Conservation (phyloP, 202 grass and related monocot species). For the Carex arenaria region DNA sequence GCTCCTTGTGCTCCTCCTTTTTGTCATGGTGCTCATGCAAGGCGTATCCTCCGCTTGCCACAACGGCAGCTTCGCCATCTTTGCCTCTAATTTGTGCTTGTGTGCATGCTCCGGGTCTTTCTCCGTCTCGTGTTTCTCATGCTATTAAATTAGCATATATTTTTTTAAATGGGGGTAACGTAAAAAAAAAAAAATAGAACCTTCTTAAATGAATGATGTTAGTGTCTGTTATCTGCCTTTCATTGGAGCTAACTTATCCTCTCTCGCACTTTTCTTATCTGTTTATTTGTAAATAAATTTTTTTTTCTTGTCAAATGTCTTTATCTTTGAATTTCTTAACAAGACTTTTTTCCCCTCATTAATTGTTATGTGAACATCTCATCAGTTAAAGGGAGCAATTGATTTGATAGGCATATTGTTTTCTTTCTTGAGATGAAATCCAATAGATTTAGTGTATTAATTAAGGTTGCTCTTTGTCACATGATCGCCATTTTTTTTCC, state of each 20-base stretch:
- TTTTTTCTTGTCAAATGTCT: not conserved
- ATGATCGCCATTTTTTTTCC: not conserved
- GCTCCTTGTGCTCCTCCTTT: conserved; percentile 24
- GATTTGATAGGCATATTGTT: conserved; percentile 3
- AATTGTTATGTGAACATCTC: not conserved
- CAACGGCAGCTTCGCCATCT: conserved; percentile 21
- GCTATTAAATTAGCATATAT: not conserved
- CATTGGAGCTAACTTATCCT: not conserved
- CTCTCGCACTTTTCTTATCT: not conserved
- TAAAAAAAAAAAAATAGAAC: not conserved
- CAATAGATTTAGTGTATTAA: not conserved
- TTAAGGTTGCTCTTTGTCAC: not conserved
- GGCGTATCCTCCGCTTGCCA: conserved; percentile 22
- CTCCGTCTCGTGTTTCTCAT: conserved; percentile 28
- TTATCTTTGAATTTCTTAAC: not conserved
- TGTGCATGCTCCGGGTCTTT: conserved; percentile 31
- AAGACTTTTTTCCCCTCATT: not conserved
- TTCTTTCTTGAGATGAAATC: not conserved
- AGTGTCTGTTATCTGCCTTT: not conserved
- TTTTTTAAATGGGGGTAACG: not conserved
- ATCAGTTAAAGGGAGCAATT: not conserved
- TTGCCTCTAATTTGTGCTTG: conserved; percentile 32
- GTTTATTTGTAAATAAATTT: not conserved
- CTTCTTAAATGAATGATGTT: not conserved
- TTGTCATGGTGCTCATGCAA: conserved; percentile 38